Evolutionary conservation across 2,329 filamentous ascomycete species (phyloP), one percentile per base, ranked within the genome.

Genomic region (Exophiala alcalophila): DNA sequence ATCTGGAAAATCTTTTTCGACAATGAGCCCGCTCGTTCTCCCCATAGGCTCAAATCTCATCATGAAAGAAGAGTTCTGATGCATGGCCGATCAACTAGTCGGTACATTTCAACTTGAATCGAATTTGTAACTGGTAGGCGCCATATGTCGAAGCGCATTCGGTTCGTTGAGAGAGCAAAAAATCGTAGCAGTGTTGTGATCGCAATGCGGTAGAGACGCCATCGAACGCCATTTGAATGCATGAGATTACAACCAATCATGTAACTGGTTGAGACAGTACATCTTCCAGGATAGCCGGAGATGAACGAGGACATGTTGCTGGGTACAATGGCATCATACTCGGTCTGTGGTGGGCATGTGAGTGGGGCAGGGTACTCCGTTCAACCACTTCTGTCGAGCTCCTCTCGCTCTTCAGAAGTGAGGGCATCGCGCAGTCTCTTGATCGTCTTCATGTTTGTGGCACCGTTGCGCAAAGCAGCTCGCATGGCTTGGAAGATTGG

Each of bases 391-490:
- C 45, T 49, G 30, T 50, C 48, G 52, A 82, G 68, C 53, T 73
- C 69, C 52, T 69, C 64, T 59, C 68, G 73, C 44, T 80, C 63
- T 45, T 70, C 65, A 18, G 63, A 60, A 56, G 74, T 73, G 44
- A 81, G 61, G 45, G 76, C 62, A 46, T 71, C 69, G 40, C 70
- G 64, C 44, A 81, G 69, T 57, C 70, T 74, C 65, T 77, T 76
- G 57, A 76, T 71, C 58, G 73, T 81, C 61, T 71, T 73, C 58
- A 74, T 58, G 53, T 77, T 74, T 41, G 76, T 64, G 11, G 69
- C 68, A 36, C 71, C 72, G 61, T 78, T 73, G 49, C 69, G 66
- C 70, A 74, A 78, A 25, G 72, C 70, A 50, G 69, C 64, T 45
- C 71, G 68, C 34, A 80, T 61, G 50, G 72, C 69, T 46, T 68